Conservation (phyloP, 2,329 filamentous ascomycete species). For the Lachnum nothofagi region DNA sequence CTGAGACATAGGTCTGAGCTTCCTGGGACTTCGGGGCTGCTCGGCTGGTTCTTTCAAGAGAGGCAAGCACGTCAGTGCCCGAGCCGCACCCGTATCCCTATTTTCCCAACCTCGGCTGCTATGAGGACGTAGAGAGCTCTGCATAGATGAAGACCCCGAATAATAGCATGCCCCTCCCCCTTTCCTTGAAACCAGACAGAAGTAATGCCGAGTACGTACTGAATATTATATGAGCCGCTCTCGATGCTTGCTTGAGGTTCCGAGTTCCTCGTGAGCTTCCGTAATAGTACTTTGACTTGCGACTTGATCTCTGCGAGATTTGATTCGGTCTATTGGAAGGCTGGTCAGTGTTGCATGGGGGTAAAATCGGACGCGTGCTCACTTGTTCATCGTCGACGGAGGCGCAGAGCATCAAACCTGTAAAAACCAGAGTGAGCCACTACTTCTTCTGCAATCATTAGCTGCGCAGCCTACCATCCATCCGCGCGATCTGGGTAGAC, state of each 20-base stretch:
- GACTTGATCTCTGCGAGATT: conserved; percentile 82
- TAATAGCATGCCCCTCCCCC: too few species aligned
- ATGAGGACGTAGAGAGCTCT: too few species aligned
- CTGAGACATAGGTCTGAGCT: too few species aligned
- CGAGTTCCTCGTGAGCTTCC: conserved; percentile 80
- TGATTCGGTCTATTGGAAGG: conserved; percentile 52
- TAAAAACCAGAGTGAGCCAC: conserved; percentile 14
- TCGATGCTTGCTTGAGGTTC: conserved; percentile 91
- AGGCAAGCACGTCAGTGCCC: too few species aligned
- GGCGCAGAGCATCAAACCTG: conserved; percentile 90
- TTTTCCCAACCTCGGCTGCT: too few species aligned
- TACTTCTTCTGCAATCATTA: not conserved
- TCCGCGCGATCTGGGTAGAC: conserved; percentile 88
- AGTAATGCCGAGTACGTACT: too few species aligned
- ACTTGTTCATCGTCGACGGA: conserved; percentile 88
- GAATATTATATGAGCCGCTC: conserved; percentile 72
- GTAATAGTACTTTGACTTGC: conserved; percentile 85
- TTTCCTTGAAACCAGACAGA: too few species aligned
- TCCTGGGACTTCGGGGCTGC: too few species aligned
- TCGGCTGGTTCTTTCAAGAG: too few species aligned
- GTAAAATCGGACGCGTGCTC: conserved; percentile 1
- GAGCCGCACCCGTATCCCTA: too few species aligned
- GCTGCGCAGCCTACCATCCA: conserved; percentile 62
- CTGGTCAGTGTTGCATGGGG: conserved; percentile 7
- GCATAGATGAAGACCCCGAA: too few species aligned